Base-by-base conservation (phyloP, 148 eudicot species). In the Rhododendron simsii region DNA sequence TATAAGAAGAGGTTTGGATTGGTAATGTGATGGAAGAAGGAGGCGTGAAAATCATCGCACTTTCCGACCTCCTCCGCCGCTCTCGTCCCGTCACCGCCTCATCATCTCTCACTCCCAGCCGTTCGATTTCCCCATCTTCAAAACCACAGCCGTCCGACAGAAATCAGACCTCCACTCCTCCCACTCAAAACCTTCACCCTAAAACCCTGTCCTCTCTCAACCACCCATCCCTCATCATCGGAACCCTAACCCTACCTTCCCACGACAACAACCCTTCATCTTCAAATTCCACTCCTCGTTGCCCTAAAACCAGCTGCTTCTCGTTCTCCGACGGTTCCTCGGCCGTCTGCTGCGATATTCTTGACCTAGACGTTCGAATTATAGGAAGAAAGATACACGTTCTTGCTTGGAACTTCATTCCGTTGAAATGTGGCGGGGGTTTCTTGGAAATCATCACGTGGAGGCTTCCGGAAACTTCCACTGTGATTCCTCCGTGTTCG, bases 371-470 rank as follows among this genome's bases (percentile, higher is more conserved):
- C 85, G 51, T 91, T 2, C 65, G 85, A 4, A 89, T 93, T 76
- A 61, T 97, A 3, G 93, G 92, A 23, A 88, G 44, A 67, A 87
- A 89, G 87, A 89, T 97, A 81, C 83, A 78, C 39, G 89, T 93
- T 84, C 53, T 90, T 0, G 89, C 94, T 84, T 97, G 98, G 98
- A 97, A 95, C 87, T 97, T 92, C 82, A 88, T 97, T 83, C 98
- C 99, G 7, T 83, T 90, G 8, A 91, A 92, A 84, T 85, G 81
- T 35, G 85, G 81, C 10, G 86, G 90, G 47, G 99, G 99, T 3
- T 88, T 93, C 33, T 67, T 97, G 78, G 99, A 97, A 86, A 92
- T 97, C 50, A 90, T 95, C 65, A 55, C 80, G 1, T 97, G 99
- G 99, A 86, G 83, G 39, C 84, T 90, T 86, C 18, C 73, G 0